A percentile compares a stretch with the other conserved stretches of the same genome.
Evolutionary conservation across 1,284 basidiomycete species (phyloP).

Genomic region (Xanthoconium separans): DNA sequence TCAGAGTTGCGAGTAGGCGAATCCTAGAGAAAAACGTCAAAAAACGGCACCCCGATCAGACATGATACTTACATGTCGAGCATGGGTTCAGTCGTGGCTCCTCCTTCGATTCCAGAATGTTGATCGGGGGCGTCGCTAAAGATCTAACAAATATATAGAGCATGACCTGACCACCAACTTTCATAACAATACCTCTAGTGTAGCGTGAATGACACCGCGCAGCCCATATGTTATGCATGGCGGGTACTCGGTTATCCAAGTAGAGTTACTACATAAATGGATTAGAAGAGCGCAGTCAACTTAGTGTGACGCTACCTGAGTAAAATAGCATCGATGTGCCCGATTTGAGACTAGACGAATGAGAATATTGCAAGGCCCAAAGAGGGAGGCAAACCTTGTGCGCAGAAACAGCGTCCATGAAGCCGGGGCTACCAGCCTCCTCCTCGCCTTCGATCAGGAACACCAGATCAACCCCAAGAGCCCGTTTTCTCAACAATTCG

Average conservation of each 20-base stretch:
- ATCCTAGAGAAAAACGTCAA: constrained; percentile 50
- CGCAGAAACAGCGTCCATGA: constrained; percentile 70
- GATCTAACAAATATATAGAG: constrained; percentile 43
- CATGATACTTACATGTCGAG: constrained; percentile 70
- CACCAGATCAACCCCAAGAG: constrained; percentile 84
- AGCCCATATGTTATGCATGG: constrained; percentile 96
- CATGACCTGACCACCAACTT: neutral
- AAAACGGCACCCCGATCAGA: neutral
- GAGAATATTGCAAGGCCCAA: neutral
- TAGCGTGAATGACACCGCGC: constrained; percentile 88
- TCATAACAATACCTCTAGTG: constrained; percentile 52
- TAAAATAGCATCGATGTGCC: constrained; percentile 82
- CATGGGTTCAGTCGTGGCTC: constrained; percentile 87
- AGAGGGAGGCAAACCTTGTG: constrained; percentile 57
- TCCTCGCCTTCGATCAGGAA: constrained; percentile 96
- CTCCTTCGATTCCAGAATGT: constrained; percentile 93
- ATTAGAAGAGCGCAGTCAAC: neutral
- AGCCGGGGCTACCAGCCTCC: constrained; percentile 88
- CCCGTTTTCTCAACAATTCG: constrained; percentile 68
- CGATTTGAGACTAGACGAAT: constrained; percentile 64
- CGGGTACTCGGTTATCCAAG: constrained; percentile 94
- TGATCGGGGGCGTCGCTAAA: constrained; percentile 69
- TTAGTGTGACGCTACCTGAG: constrained; percentile 54
- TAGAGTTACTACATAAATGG: constrained; percentile 72
- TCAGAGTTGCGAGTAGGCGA: constrained; percentile 73